These are phyloP conservation scores for Lactuca saligna DNA, from an alignment of 129 eudicot genomes.

Conservation along the genomic window DNA sequence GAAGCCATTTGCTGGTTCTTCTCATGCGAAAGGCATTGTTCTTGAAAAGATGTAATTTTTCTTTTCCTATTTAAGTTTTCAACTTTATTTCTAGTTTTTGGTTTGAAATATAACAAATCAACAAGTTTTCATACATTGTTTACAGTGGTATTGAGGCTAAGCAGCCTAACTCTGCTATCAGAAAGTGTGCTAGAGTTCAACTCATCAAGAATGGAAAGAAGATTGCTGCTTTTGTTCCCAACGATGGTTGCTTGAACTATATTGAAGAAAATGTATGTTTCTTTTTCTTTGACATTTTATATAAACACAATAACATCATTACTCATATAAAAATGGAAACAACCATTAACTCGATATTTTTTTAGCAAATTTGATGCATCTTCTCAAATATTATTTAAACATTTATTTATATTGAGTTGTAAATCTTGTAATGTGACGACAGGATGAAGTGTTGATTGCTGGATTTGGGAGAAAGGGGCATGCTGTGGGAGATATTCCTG, in stretches of 20 bases:
- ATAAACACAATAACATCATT: too few relatives aligned
- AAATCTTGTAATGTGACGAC: constrained; percentile 2
- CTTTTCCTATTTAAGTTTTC: not conserved
- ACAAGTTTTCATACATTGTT: not conserved
- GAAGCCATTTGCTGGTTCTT: constrained; percentile 73
- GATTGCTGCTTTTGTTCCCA: constrained; percentile 75
- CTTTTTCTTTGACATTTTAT: not conserved
- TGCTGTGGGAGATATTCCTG: constrained; percentile 91
- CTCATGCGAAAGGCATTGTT: constrained; percentile 72
- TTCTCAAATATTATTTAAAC: too few relatives aligned
- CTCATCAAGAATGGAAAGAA: constrained; percentile 69
- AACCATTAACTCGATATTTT: too few relatives aligned
- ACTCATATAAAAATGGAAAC: too few relatives aligned
- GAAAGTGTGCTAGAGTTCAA: constrained; percentile 72
- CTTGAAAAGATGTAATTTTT: constrained; percentile 54
- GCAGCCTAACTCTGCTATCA: constrained; percentile 73
- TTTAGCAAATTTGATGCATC: too few relatives aligned
- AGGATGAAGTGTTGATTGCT: constrained; percentile 89
- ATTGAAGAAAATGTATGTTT: constrained; percentile 64
- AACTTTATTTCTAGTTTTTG: too few relatives aligned
- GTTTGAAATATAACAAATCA: not conserved
- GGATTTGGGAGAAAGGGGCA: constrained; percentile 88
- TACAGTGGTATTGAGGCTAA: constrained; percentile 70
- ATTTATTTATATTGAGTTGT: not conserved
- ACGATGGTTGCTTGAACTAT: constrained; percentile 69